phyloP scores from a whole-genome alignment of 2,329 filamentous ascomycete genomes.

The Exophiala oligosperma region DNA sequence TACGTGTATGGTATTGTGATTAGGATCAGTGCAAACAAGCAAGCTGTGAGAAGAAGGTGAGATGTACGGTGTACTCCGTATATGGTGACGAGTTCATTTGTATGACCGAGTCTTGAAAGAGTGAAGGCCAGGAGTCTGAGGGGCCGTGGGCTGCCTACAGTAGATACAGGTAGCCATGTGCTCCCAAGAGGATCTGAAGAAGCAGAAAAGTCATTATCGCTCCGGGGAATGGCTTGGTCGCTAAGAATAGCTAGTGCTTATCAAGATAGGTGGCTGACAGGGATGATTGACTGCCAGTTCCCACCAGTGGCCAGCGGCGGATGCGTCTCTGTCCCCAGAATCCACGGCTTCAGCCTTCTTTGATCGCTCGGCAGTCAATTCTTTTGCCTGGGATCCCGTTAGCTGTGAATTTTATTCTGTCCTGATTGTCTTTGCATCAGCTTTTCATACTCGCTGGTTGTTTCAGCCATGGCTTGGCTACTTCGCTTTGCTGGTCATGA shows the following conservation, averaged over 20 bases:
- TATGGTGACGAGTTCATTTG: too few species aligned
- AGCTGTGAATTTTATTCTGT: background rate
- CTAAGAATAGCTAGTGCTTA: constrained; percentile 27
- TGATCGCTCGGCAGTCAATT: background rate
- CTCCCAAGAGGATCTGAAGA: background rate
- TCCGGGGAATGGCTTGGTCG: background rate
- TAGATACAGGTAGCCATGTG: background rate
- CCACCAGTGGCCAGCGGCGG: background rate
- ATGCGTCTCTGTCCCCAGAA: constrained; percentile 3
- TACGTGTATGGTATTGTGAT: background rate
- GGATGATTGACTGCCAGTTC: background rate
- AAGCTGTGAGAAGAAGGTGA: too few species aligned
- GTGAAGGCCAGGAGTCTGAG: background rate
- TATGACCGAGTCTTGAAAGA: background rate
- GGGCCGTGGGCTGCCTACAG: background rate
- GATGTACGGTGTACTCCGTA: too few species aligned
- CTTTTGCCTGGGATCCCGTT: background rate
- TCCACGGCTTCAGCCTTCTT: constrained; percentile 1
- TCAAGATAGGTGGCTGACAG: constrained; percentile 15
- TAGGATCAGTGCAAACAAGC: background rate
- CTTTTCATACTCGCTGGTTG: background rate
- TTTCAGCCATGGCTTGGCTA: background rate
- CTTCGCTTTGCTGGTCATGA: background rate
- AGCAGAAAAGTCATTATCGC: background rate
- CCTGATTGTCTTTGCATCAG: background rate